phyloP scores from a whole-genome alignment of 106 monocot genomes.

The Ottelia alismoides region DNA sequence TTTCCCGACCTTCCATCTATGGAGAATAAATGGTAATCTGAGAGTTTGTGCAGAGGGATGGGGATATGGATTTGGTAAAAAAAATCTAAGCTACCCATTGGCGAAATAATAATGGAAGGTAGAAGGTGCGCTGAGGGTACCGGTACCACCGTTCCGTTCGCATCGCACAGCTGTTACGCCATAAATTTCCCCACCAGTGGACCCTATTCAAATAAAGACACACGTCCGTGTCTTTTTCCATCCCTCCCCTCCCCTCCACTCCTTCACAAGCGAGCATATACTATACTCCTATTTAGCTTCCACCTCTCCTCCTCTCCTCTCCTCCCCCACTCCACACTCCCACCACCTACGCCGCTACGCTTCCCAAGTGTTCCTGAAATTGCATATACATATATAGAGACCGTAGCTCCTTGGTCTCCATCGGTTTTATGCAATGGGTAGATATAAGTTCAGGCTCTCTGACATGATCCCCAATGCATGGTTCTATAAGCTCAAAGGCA shows the following conservation, averaged over 20 bases:
- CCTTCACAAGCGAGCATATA: neutral
- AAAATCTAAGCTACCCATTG: too few species aligned
- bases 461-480: constrained; percentile 12
- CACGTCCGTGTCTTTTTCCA: neutral
- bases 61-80: too few species aligned
- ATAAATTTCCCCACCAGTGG: too few species aligned
- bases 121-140: too few species aligned
- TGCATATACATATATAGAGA: neutral
- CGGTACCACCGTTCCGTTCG: too few species aligned
- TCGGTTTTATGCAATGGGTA: constrained; percentile 4
- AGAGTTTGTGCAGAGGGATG: too few species aligned
- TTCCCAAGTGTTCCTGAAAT: neutral
- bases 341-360: neutral
- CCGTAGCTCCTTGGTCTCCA: neutral
- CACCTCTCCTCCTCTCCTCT: constrained; percentile 5
- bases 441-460: constrained; percentile 3
- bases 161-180: too few species aligned
- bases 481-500: constrained; percentile 15
- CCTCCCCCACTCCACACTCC: neutral
- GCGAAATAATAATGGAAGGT: too few species aligned
- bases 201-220: too few species aligned
- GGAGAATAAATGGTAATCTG: too few species aligned
- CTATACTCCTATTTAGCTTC: neutral
- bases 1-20: too few species aligned
- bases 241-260: neutral